A percentile compares a stretch with the other conserved stretches of the same genome.
These are phyloP conservation scores for Boletus subparvulus DNA, from an alignment of 768 basidiomycete genomes.

Conservation along the genomic window DNA sequence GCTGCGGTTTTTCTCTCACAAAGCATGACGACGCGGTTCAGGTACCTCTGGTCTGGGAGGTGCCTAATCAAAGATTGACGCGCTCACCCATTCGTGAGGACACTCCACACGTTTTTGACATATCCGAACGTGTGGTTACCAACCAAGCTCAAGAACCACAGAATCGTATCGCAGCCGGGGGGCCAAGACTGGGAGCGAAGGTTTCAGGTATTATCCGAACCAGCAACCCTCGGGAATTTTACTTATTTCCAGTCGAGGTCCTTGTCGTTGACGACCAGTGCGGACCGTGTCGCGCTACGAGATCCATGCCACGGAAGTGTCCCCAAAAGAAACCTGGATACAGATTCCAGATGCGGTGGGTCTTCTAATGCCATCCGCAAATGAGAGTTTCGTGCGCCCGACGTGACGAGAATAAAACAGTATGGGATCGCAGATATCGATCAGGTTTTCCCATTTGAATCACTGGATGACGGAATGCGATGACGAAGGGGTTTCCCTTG, in stretches of 20 bases:
- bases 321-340: not conserved
- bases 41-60: not conserved
- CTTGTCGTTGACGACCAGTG: not conserved
- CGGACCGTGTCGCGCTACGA: no score
- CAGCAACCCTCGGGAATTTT: conserved; percentile 6
- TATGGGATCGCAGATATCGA: conserved; percentile 14
- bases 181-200: not conserved
- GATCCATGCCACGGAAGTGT: not conserved
- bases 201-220: conserved; percentile 16
- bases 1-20: conserved; percentile 6
- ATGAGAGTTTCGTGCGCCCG: not conserved
- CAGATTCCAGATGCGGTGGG: not conserved
- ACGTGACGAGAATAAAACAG: not conserved
- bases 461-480: conserved; percentile 18
- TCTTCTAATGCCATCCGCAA: conserved; percentile 13
- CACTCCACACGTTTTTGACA: conserved; percentile 6
- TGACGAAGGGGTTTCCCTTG: conserved; percentile 5
- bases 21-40: conserved; percentile 6
- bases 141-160: not conserved
- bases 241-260: not conserved
- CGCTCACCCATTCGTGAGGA: conserved; percentile 6
- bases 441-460: conserved; percentile 6
- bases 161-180: not conserved
- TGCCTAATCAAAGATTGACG: conserved; percentile 13
- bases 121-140: conserved; percentile 11